Percentiles rank a stretch among this genome's conserved stretches.
Evolutionary conservation across 176 grass and related monocot genomes (phyloP).

Genomic region (Paspalum notatum): DNA sequence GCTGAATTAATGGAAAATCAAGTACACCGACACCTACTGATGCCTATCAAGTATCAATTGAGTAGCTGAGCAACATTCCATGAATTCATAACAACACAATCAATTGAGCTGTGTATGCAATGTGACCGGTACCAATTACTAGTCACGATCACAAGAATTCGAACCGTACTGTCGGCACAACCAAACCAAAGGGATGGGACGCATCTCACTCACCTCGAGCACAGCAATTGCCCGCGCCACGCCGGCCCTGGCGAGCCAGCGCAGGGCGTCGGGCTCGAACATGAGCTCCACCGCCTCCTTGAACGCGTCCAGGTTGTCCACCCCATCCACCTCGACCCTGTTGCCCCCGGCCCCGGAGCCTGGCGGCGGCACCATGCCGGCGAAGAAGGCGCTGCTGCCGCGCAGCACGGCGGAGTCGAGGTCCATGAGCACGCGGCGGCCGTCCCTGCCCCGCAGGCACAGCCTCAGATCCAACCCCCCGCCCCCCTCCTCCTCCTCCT

Average conservation of each 20-base stretch:
- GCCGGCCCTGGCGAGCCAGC: conserved; percentile 63
- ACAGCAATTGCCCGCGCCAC: conserved; percentile 67
- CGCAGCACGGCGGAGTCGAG: conserved; percentile 71
- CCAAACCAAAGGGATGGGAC: background rate
- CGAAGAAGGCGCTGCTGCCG: conserved; percentile 73
- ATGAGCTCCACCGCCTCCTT: conserved; percentile 78
- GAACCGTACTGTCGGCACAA: background rate
- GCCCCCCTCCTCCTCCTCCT: conserved; percentile 20
- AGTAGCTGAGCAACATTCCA: background rate
- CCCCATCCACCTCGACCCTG: conserved; percentile 61
- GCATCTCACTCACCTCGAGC: conserved; percentile 70
- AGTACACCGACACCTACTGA: conserved; percentile 2
- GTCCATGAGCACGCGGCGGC: conserved; percentile 63
- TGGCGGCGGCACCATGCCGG: conserved; percentile 47
- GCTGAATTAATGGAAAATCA: background rate
- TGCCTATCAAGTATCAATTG: background rate
- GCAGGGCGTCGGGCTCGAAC: conserved; percentile 56
- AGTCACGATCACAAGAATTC: background rate
- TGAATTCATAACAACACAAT: background rate
- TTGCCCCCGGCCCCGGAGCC: background rate
- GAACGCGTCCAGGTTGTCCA: conserved; percentile 80
- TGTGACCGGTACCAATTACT: background rate
- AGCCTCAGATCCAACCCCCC: conserved; percentile 69
- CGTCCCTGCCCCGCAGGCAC: conserved; percentile 65
- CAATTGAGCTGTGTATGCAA: background rate